These are phyloP conservation scores for Lachancea cidri DNA, from an alignment of 805 yeast species.

Conservation along the genomic window DNA sequence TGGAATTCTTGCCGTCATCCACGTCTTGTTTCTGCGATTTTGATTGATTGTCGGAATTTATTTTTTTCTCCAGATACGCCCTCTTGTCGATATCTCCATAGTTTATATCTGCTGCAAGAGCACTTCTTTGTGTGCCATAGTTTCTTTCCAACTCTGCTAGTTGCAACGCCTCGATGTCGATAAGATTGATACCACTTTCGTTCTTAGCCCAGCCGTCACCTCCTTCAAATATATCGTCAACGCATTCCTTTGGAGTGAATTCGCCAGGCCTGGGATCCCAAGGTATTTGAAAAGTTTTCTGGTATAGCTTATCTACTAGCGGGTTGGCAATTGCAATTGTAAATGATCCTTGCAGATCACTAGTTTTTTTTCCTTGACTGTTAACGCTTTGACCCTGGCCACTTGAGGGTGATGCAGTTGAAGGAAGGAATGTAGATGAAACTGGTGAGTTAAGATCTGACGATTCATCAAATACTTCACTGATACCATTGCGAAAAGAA, in stretches of 20 bases:
- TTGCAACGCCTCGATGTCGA: conserved; percentile 30
- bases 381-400: conserved; percentile 1
- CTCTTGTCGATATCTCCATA: conserved; percentile 25
- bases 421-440: conserved; percentile 13
- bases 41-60: conserved; percentile 7
- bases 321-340: conserved; percentile 41
- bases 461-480: conserved; percentile 17
- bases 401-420: conserved; percentile 1
- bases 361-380: conserved; percentile 7
- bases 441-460: conserved; percentile 16
- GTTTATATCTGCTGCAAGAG: conserved; percentile 6
- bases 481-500: conserved; percentile 15
- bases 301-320: conserved; percentile 44
- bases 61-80: conserved; percentile 26
- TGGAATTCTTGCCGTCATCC: conserved; percentile 3
- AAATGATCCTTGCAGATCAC: conserved; percentile 19
- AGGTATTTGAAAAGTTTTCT: conserved; percentile 49
- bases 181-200: conserved; percentile 32
- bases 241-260: conserved; percentile 62
- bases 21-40: conserved; percentile 2
- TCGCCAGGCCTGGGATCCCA: conserved; percentile 59
- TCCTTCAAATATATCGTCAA: conserved; percentile 69
- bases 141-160: conserved; percentile 25
- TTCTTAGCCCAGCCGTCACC: conserved; percentile 61
- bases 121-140: conserved; percentile 11